phyloP scores from a whole-genome alignment of 2,329 filamentous ascomycete species.

The Penicillium aurantiogriseum region DNA sequence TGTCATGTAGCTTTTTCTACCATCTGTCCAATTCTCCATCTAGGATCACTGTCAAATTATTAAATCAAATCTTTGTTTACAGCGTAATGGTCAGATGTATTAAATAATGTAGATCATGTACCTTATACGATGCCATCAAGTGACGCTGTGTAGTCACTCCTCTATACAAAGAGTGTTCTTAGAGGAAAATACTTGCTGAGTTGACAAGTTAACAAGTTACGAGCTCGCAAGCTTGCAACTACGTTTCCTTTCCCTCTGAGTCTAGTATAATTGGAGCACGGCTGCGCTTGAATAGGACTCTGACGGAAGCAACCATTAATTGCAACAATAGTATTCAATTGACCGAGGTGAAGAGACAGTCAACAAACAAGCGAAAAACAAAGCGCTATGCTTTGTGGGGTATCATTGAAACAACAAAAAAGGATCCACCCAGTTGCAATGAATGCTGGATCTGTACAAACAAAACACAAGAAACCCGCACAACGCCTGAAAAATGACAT shows the following conservation, averaged over 20 bases:
- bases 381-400: not conserved
- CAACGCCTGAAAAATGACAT: not conserved
- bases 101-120: not conserved
- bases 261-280: not conserved
- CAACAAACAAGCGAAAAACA: not conserved
- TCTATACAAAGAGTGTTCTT: not conserved
- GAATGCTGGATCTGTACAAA: not conserved
- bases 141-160: not conserved
- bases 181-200: not conserved
- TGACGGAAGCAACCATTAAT: not conserved
- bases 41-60: not conserved
- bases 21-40: not conserved
- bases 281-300: not conserved
- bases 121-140: not conserved
- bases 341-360: not conserved
- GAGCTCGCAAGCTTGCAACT: not conserved
- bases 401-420: slow-evolving; percentile 4
- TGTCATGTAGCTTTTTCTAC: slow-evolving; percentile 35
- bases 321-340: not conserved
- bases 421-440: not conserved
- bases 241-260: not conserved
- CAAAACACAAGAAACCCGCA: not conserved
- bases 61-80: not conserved
- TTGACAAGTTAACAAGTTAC: not conserved
- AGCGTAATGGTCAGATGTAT: not conserved